Evolutionary conservation across 768 basidiomycete species (phyloP), one percentile per base, ranked within the genome.

Genomic region (Lentinus brumalis): DNA sequence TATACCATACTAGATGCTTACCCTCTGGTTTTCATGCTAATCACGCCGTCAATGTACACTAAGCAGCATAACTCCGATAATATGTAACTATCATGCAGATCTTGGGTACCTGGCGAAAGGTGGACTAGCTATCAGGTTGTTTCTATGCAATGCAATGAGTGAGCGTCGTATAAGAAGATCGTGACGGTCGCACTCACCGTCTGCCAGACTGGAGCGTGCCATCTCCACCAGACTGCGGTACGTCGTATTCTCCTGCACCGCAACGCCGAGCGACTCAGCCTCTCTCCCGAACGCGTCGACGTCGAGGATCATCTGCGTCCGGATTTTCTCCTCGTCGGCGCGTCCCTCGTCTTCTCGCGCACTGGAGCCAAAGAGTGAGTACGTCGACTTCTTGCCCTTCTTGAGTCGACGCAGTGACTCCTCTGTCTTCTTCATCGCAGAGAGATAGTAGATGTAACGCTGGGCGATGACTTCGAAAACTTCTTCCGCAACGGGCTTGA

Each of bases 381-480:
- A 91, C 0, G 86, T 79, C 0, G 79, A 77, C 66, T 89, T 92
- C 69, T 92, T 93, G 46, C 91, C 89, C 72, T 92, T 96, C 70
- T 95, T 94, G 66, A 96, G 80, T 40, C 91, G 83, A 41, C 89
- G 81, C 29, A 98, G 77, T 11, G 92, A 89, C 70, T 95, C 94
- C 64, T 98, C 94, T 8, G 93, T 93, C 78, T 96, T 96, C 73
- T 87, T 91, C 83, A 96, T 94, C 0, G 86, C 84, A 10, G 86
- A 80, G 26, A 98, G 79, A 69, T 92, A 89, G 57, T 83, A 81
- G 12, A 89, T 85, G 72, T 96, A 97, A 68, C 84, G 84, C 68
- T 87, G 86, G 26, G 84, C 81, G 39, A 92, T 88, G 53, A 79
- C 79, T 61, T 90, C 86, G 66, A 92, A 87, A n/a, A 94, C 81